A percentile compares a stretch with the other conserved stretches of the same genome.
These are phyloP conservation scores for Cryptococcus neoformans DNA, from an alignment of 1,284 basidiomycete species.

Conservation along the genomic window DNA sequence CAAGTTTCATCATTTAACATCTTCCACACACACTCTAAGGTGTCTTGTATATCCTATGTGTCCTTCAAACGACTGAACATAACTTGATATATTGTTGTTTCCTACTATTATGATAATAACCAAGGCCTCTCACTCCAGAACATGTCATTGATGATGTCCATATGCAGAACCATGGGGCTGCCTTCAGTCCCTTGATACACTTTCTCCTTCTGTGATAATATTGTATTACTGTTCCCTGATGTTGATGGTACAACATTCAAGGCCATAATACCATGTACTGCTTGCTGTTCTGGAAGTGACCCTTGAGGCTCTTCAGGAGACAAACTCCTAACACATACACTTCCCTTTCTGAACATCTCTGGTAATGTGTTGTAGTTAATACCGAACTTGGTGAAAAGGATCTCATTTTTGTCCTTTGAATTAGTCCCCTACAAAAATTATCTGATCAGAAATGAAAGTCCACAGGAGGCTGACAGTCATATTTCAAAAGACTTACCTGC, in stretches of 20 bases:
- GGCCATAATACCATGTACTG: background rate
- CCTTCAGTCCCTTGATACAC: constrained; percentile 47
- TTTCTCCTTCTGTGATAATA: constrained; percentile 47
- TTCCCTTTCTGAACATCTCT: constrained; percentile 79
- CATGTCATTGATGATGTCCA: constrained; percentile 74
- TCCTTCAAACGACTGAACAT: too few species aligned
- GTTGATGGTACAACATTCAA: background rate
- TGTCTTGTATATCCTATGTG: too few species aligned
- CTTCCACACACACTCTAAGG: too few species aligned
- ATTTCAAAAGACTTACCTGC: constrained; percentile 52
- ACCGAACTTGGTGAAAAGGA: constrained; percentile 73
- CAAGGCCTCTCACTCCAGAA: constrained; percentile 65
- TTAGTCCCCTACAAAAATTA: constrained; percentile 65
- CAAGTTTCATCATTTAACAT: too few species aligned
- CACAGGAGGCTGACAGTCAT: background rate
- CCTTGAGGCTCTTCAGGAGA: background rate
- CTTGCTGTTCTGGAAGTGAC: background rate
- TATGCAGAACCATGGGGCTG: constrained; percentile 62
- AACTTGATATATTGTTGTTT: too few species aligned
- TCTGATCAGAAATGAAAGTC: constrained; percentile 1
- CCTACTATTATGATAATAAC: constrained; percentile 22
- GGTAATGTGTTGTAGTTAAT: constrained; percentile 85
- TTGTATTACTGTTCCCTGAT: background rate
- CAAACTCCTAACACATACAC: constrained; percentile 63
- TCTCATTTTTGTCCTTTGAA: constrained; percentile 86